A percentile compares a stretch with the other conserved stretches of the same genome.
phyloP scores from a whole-genome alignment of 345 rosid genomes.

The Syzygium aromaticum region DNA sequence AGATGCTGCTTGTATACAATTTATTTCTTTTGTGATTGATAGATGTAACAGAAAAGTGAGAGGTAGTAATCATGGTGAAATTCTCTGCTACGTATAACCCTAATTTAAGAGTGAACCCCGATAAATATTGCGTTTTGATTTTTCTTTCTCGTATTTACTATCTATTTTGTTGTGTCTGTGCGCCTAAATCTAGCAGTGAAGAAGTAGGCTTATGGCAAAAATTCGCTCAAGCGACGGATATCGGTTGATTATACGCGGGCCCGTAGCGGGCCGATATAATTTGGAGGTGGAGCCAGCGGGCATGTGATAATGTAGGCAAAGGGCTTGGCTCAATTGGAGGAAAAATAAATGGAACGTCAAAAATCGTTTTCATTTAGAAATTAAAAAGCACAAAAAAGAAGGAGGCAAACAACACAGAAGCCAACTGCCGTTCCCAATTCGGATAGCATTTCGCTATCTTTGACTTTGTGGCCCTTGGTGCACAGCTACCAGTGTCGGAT shows the following conservation, averaged over 20 bases:
- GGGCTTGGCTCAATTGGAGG: background rate
- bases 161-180: too few species aligned
- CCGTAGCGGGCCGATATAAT: background rate
- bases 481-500: background rate
- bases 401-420: background rate
- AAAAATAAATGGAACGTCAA: background rate
- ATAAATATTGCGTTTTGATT: too few species aligned
- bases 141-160: too few species aligned
- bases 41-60: too few species aligned
- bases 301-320: background rate
- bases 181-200: too few species aligned
- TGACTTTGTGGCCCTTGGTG: slow-evolving; percentile 25
- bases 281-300: background rate
- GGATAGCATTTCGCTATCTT: slow-evolving; percentile 36
- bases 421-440: slow-evolving; percentile 12
- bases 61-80: too few species aligned
- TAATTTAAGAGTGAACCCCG: too few species aligned
- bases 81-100: too few species aligned
- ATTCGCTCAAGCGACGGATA: background rate
- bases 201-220: too few species aligned
- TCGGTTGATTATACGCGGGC: background rate
- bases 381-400: background rate
- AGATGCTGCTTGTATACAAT: too few species aligned
- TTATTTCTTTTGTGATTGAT: too few species aligned
- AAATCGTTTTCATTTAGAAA: background rate